Conservation (phyloP, 768 basidiomycete genomes). For the Mycena kentingensis region DNA sequence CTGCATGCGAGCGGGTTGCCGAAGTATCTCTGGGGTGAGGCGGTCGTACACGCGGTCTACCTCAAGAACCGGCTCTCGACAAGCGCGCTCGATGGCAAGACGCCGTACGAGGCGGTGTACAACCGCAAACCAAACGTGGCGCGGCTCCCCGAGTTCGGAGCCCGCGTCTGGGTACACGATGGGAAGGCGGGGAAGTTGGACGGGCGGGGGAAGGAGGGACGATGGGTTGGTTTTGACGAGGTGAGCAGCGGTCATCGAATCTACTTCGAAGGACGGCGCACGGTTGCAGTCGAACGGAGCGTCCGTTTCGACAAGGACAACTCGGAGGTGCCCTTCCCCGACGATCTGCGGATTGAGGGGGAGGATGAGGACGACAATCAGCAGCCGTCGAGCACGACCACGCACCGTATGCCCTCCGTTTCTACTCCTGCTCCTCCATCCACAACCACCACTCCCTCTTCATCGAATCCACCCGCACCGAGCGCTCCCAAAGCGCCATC, state of each 20-base stretch:
- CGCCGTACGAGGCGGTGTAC: no score
- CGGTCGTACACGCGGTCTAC: conserved; percentile 10
- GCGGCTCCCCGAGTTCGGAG: conserved; percentile 2
- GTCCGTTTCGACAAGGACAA: conserved; percentile 17
- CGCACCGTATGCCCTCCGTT: conserved; percentile 4
- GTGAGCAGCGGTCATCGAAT: conserved; percentile 23
- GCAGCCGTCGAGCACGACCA: neutral
- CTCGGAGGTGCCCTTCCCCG: neutral
- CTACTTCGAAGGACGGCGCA: conserved; percentile 22
- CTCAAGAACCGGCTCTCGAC: conserved; percentile 1
- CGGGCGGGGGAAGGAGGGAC: conserved; percentile 1
- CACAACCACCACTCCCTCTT: neutral
- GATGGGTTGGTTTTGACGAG: conserved; percentile 17
- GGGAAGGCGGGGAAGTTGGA: conserved; percentile 3
- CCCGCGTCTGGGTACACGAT: conserved; percentile 1
- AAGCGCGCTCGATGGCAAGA: no score
- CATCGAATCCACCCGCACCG: no score
- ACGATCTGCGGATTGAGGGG: no score
- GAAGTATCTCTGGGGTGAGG: conserved; percentile 26
- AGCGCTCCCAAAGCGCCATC: neutral
- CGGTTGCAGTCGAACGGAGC: conserved; percentile 17
- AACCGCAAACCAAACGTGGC: conserved; percentile 7
- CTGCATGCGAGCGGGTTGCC: conserved; percentile 20
- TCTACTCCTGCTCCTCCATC: conserved; percentile 1
- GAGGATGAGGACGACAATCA: conserved; percentile 5